A percentile compares a stretch with the other conserved stretches of the same genome.
phyloP scores from a whole-genome alignment of 768 basidiomycete genomes.

The Crucibulum laeve region DNA sequence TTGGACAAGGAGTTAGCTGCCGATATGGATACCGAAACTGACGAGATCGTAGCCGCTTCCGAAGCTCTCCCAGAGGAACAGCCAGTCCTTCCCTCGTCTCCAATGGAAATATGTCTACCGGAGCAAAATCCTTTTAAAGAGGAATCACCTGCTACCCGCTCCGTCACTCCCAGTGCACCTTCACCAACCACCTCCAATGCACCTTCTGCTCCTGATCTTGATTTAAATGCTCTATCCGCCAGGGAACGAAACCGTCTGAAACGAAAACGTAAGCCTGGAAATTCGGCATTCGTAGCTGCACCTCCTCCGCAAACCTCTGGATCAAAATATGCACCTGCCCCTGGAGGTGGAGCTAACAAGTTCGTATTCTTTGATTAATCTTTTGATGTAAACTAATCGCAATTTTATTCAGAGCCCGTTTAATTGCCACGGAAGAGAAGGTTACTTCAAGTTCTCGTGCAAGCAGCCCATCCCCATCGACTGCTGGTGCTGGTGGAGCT shows the following conservation, averaged over 20 bases:
- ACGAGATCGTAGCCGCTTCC: conserved; percentile 34
- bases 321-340: conserved; percentile 57
- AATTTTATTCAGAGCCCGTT: conserved; percentile 53
- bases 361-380: conserved; percentile 17
- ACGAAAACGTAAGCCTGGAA: conserved; percentile 88
- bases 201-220: conserved; percentile 37
- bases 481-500: conserved; percentile 29
- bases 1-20: conserved; percentile 76
- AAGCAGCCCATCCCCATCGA: conserved; percentile 52
- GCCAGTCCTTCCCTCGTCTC: conserved; percentile 23
- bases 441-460: conserved; percentile 45
- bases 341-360: conserved; percentile 60
- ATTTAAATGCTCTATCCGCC: conserved; percentile 67
- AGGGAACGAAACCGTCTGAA: conserved; percentile 93
- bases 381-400: conserved; percentile 2
- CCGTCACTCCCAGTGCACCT: conserved; percentile 42
- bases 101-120: conserved; percentile 39
- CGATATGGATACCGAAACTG: conserved; percentile 46
- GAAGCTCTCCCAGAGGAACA: conserved; percentile 34
- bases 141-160: conserved; percentile 35
- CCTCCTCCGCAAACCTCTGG: conserved; percentile 58
- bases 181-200: conserved; percentile 46
- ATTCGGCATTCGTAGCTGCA: conserved; percentile 75
- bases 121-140: conserved; percentile 32
- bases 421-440: conserved; percentile 64